Evolutionary conservation across 495 filamentous ascomycete species (phyloP).

Genomic region (Chaetomium tenue): DNA sequence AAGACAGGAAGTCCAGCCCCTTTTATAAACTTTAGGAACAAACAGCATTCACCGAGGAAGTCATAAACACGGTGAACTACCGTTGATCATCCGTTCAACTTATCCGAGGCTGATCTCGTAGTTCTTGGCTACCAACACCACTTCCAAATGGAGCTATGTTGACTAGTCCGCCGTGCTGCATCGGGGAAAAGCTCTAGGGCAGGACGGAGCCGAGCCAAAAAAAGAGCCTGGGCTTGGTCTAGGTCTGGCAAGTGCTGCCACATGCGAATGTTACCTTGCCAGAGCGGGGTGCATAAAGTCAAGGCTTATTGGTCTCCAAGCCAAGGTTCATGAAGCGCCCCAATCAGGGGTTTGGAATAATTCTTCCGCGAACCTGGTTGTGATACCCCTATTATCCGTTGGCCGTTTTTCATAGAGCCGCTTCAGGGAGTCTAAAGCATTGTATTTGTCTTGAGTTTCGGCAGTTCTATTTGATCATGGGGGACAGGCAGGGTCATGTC

Average conservation of each 20-base stretch:
- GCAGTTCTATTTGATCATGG: too few relatives aligned
- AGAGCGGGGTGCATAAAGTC: constrained; percentile 2
- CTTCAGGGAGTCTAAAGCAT: too few relatives aligned
- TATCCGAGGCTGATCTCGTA: background rate
- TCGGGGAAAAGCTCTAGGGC: background rate
- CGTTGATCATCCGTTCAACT: background rate
- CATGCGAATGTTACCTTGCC: constrained; percentile 7
- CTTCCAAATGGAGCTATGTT: constrained; percentile 15
- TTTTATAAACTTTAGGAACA: background rate
- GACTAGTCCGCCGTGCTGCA: constrained; percentile 1
- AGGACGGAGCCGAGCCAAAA: constrained; percentile 3
- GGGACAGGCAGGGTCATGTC: too few relatives aligned
- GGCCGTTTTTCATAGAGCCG: too few relatives aligned
- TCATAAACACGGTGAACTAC: background rate
- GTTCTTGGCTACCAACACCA: background rate
- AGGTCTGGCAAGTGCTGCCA: background rate
- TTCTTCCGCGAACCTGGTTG: background rate
- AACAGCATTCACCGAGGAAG: background rate
- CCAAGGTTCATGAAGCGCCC: constrained; percentile 2
- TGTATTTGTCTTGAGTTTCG: too few relatives aligned
- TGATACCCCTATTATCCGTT: too few relatives aligned
- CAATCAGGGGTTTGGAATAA: constrained; percentile 5
- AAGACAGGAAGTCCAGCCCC: background rate
- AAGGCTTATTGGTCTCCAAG: background rate
- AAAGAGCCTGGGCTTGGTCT: background rate